Evolutionary conservation across 768 basidiomycete species (phyloP), one percentile per base, ranked within the genome.

Genomic region (Clathrus columnatus): DNA sequence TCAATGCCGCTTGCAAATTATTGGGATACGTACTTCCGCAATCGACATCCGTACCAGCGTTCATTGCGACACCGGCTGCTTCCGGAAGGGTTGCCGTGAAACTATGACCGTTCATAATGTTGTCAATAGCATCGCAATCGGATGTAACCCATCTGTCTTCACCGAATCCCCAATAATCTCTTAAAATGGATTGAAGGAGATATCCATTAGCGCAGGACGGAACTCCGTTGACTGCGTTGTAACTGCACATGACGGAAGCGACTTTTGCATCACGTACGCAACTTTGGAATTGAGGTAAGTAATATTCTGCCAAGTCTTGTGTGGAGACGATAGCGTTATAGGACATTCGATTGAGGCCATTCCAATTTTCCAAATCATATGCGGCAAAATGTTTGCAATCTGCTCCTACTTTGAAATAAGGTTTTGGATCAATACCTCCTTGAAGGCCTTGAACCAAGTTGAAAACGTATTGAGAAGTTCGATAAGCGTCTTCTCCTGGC

Each of bases 351-450:
- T 61, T 60, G 61, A 73, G 74, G 4, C 78, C 78, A 32, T 75
- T 63, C 81, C 81, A 82, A 57, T 77, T 65, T 56, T 81, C 81
- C 18, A 82, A 56, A 58, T 83, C 80, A 61, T 83, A 81, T 0
- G 74, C 80, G 1, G 80, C 77, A 58, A 72, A 81, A 64, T 83
- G 80, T 65, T 82, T 83, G 70, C 80, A 82, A 59, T 79, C 77
- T 1, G 79, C 78, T 8, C 73, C 69, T 56, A 81, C 65, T 63
- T 79, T 80, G 64, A 72, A 75, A 61, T 73, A 74, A 0, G 73
- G 73, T 45, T 69, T 62, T 3, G 80, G 79, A 59, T 80, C 76
- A 30, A 81, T 69, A 2, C 80, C 81, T 14, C 80, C 80, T 63
- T 83, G 80, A 2, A 82, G 68, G 0, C 80, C 80, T 2, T 75